Percentiles rank a stretch among this genome's conserved stretches.
phyloP scores from a whole-genome alignment of 768 basidiomycete genomes.

The Tricholoma sp. region DNA sequence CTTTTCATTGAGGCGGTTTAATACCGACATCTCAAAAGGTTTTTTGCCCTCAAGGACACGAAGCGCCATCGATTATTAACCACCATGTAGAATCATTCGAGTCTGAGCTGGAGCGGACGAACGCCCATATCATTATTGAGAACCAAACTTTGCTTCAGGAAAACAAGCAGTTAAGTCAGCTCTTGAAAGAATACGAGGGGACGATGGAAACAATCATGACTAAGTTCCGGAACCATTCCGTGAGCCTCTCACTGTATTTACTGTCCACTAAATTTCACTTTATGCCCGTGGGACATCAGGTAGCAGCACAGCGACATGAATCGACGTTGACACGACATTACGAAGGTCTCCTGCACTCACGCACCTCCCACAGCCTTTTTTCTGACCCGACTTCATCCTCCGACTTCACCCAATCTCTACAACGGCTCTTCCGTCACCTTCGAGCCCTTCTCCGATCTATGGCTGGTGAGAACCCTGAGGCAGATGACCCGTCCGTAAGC shows the following conservation, averaged over 20 bases:
- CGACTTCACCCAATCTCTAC: slow-evolving; percentile 59
- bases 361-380: slow-evolving; percentile 52
- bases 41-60: slow-evolving; percentile 13
- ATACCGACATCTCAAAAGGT: slow-evolving; percentile 86
- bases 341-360: slow-evolving; percentile 68
- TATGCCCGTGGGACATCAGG: slow-evolving; percentile 36
- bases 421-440: slow-evolving; percentile 64
- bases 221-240: slow-evolving; percentile 84
- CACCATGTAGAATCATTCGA: slow-evolving; percentile 76
- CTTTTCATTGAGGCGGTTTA: slow-evolving; percentile 77
- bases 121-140: slow-evolving; percentile 88
- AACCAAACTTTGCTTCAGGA: slow-evolving; percentile 91
- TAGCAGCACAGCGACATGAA: slow-evolving; percentile 91
- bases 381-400: slow-evolving; percentile 54
- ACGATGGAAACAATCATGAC: slow-evolving; percentile 96
- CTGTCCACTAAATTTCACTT: not conserved
- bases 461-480: slow-evolving; percentile 57
- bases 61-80: slow-evolving; percentile 30
- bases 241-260: slow-evolving; percentile 14
- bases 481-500: slow-evolving; percentile 26
- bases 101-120: slow-evolving; percentile 85
- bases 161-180: slow-evolving; percentile 85
- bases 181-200: slow-evolving; percentile 91
- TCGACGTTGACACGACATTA: slow-evolving; percentile 85
- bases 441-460: slow-evolving; percentile 69